Percentiles rank a stretch among this genome's conserved stretches.
Evolutionary conservation across 352 stramenopile genomes (phyloP).

Genomic region (Thalassiosira livingstoniorum): DNA sequence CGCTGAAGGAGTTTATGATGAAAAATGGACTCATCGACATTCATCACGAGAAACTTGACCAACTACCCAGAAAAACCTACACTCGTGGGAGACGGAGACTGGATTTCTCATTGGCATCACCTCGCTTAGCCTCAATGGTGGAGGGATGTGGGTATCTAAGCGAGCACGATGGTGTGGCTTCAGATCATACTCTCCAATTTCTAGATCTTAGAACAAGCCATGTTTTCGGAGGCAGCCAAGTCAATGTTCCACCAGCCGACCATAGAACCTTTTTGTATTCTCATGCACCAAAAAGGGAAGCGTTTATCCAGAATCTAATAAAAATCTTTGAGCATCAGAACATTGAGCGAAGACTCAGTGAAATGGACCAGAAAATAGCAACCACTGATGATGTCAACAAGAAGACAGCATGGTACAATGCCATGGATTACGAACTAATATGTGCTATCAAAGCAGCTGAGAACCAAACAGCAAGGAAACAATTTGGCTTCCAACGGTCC

Average conservation of each 20-base stretch:
- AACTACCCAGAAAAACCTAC: background rate
- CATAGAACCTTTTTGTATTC: background rate
- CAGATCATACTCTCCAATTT: no score
- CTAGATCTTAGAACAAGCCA: background rate
- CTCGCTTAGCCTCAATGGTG: background rate
- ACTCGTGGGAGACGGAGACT: background rate
- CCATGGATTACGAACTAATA: background rate
- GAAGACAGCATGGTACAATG: background rate
- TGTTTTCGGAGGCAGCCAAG: background rate
- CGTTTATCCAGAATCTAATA: background rate
- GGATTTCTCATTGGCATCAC: background rate
- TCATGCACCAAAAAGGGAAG: background rate
- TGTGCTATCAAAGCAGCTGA: background rate
- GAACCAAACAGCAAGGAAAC: background rate
- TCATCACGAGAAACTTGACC: slow-evolving; percentile 5
- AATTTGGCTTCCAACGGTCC: background rate
- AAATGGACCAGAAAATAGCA: background rate
- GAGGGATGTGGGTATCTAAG: background rate
- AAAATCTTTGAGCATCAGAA: background rate
- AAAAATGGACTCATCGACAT: slow-evolving; percentile 13
- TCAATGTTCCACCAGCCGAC: background rate
- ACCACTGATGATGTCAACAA: background rate
- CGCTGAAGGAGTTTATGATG: background rate
- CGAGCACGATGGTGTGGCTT: background rate
- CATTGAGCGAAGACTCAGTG: background rate